A percentile compares a stretch with the other conserved stretches of the same genome.
Evolutionary conservation across 1,139 yeast species (phyloP).

Genomic region (Torulaspora pretoriensis): DNA sequence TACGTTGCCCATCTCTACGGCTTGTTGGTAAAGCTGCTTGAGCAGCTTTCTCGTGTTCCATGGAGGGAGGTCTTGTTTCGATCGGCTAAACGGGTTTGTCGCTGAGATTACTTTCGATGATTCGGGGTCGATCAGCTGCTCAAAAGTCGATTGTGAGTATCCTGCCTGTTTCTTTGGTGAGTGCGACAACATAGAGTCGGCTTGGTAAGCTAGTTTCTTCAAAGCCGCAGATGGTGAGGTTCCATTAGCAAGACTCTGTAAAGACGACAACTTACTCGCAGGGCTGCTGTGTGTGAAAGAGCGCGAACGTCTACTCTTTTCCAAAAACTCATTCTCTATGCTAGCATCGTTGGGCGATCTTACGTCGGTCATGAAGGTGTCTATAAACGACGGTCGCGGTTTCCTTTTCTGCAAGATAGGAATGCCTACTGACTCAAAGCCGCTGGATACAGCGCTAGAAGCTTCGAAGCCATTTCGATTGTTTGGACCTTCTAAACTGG

Average conservation of each 20-base stretch:
- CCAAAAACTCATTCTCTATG: slow-evolving; percentile 6
- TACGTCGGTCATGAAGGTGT: slow-evolving; percentile 26
- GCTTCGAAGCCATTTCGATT: not conserved
- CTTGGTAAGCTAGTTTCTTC: slow-evolving; percentile 5
- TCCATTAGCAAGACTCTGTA: slow-evolving; percentile 14
- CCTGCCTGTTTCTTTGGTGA: slow-evolving; percentile 3
- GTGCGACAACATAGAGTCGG: not conserved
- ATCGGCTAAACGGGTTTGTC: not conserved
- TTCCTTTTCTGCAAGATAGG: slow-evolving; percentile 22
- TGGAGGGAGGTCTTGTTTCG: slow-evolving; percentile 21
- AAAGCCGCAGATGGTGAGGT: slow-evolving; percentile 13
- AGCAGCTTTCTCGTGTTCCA: slow-evolving; percentile 32
- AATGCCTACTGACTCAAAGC: slow-evolving; percentile 11
- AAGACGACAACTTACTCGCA: slow-evolving; percentile 17
- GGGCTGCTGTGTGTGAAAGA: slow-evolving; percentile 19
- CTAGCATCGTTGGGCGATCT: slow-evolving; percentile 18
- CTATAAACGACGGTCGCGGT: slow-evolving; percentile 31
- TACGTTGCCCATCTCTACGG: slow-evolving; percentile 33
- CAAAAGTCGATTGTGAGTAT: slow-evolving; percentile 4
- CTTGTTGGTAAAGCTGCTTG: slow-evolving; percentile 30
- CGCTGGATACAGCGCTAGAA: slow-evolving; percentile 1
- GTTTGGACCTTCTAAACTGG: not conserved
- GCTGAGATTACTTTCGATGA: not conserved
- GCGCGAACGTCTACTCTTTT: slow-evolving; percentile 7
- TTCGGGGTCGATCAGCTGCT: slow-evolving; percentile 1